These are phyloP conservation scores for Aspergillus caelatus DNA, from an alignment of 2,329 filamentous ascomycete genomes.

Conservation along the genomic window DNA sequence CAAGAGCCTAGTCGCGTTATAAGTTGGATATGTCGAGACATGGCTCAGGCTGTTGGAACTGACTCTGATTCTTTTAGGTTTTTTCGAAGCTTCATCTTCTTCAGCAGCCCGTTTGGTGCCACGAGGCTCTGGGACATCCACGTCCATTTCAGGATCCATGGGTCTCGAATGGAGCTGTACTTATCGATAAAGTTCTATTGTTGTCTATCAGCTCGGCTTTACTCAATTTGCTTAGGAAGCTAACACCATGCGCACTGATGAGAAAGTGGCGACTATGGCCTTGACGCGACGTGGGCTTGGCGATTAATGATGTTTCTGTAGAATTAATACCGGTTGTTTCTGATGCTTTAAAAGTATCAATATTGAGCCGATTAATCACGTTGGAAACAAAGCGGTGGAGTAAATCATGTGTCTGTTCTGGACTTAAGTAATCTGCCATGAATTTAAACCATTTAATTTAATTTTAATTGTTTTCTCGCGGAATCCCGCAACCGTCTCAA, in stretches of 20 bases:
- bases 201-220: not conserved
- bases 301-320: not conserved
- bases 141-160: conserved; percentile 42
- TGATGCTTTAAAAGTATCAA: not conserved
- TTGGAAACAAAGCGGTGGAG: conserved; percentile 10
- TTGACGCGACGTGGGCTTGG: not conserved
- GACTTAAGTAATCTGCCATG: not conserved
- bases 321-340: not conserved
- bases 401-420: not conserved
- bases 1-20: conserved; percentile 67
- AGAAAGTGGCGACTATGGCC: no score
- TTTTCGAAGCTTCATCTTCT: conserved; percentile 40
- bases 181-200: not conserved
- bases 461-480: not conserved
- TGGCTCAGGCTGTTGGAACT: not conserved
- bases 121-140: conserved; percentile 40
- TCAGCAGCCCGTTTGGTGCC: conserved; percentile 56
- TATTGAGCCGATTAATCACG: not conserved
- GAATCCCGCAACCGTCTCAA: conserved; percentile 13
- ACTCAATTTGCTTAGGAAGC: not conserved
- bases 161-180: not conserved
- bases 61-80: conserved; percentile 54
- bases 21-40: not conserved
- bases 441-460: not conserved
- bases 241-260: not conserved